Evolutionary conservation across 129 eudicot genomes (phyloP).

Genomic region (Ambrosia artemisiifolia): DNA sequence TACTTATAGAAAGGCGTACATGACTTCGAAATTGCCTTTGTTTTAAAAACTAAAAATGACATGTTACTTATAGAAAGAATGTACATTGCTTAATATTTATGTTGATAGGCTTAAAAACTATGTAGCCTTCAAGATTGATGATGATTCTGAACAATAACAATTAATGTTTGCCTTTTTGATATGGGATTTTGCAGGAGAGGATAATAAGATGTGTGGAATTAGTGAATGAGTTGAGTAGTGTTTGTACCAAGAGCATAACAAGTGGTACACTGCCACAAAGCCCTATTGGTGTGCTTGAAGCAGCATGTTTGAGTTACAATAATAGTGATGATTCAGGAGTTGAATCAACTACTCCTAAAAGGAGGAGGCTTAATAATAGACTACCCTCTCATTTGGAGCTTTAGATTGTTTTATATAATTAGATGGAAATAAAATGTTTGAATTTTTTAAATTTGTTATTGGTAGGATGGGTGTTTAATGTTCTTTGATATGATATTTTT

Average conservation of each 20-base stretch:
- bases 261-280: constrained; percentile 40
- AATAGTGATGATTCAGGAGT: constrained; percentile 41
- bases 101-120: not conserved
- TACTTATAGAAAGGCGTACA: not conserved
- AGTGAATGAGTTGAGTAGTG: constrained; percentile 35
- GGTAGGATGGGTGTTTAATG: constrained; percentile 22
- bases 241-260: constrained; percentile 22
- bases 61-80: not conserved
- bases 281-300: constrained; percentile 58
- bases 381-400: constrained; percentile 32
- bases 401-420: constrained; percentile 19
- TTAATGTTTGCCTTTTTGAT: not conserved
- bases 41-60: not conserved
- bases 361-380: constrained; percentile 35
- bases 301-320: constrained; percentile 56
- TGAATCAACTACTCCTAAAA: constrained; percentile 34
- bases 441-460: constrained; percentile 15
- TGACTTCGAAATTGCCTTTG: not conserved
- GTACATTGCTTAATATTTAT: not conserved
- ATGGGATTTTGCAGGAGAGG: constrained; percentile 38
- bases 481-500: not conserved
- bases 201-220: constrained; percentile 42
- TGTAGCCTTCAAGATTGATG: constrained; percentile 21
- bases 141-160: not conserved
- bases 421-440: constrained; percentile 31